Base-by-base conservation (phyloP, 768 basidiomycete genomes). In the Suillus spraguei region DNA sequence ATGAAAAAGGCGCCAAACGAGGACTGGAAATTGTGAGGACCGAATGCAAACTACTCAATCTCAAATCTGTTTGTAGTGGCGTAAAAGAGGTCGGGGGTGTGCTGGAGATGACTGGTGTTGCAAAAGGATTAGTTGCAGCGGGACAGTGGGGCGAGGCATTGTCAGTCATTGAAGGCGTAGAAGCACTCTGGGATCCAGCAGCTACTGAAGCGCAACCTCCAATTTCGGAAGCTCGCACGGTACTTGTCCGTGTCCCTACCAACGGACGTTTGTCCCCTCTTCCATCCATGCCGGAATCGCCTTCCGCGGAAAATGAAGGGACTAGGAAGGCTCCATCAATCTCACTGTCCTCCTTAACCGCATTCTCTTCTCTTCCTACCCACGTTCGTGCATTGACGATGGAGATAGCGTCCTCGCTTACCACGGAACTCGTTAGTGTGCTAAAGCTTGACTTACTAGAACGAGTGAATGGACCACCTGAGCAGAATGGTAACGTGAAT, bases 141-240 rank as follows among this genome's bases (percentile, higher is more conserved):
- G 94, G 92, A 0, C 92, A 97, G 67, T 98, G 94, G 91, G 85
- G 86, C 16, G 91, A 92, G 61, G 95, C 95, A 8, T 77, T 98
- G 62, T 84, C 83, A 54, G 81, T 95, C 20, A 83, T 94, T 42
- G 87, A 92, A 55, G 83, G 86, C 58, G 73, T 95, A 65, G 82
- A 89, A 61, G 76, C 74, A 55, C 74, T 91, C 68, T 89, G 88
- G 85, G 75, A 82, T 14, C 49, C 68, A 7, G 22, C 66, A 24
- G 32, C 49, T 22, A 52, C 58, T 60, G 63, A 64, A 42, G 60
- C 16, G 59, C 59, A 38, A 9, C 65, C 60, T 24, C 22, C 7
- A 54, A n/a, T 46, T 39, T 53, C 58, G 64, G 60, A 64, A 14
- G n/a, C 35, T 6, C 66, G 16, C 36, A 69, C 61, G 50, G 44